Evolutionary conservation across 2,329 filamentous ascomycete genomes (phyloP).

Genomic region (Sporothrix protearum): DNA sequence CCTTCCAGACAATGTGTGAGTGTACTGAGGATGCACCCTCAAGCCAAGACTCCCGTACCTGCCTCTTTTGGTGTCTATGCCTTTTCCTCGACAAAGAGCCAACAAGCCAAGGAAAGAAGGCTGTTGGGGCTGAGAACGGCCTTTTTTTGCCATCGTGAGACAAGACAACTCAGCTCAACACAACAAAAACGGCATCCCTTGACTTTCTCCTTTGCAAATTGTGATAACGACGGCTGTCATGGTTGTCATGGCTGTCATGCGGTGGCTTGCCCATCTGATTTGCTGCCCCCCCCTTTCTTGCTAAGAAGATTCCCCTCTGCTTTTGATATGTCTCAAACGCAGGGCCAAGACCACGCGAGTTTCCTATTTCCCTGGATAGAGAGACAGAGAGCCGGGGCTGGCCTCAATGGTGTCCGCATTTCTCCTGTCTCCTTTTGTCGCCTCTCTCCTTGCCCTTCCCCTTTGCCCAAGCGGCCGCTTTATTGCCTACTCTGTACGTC

Average conservation of each 20-base stretch:
- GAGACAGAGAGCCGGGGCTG: neutral
- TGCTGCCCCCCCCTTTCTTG: neutral
- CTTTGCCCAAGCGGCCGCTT: neutral
- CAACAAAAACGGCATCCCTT: neutral
- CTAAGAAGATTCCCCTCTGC: neutral
- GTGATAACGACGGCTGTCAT: neutral
- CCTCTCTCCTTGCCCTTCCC: neutral
- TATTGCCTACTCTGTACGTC: too few relatives aligned
- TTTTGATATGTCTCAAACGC: conserved; percentile 1
- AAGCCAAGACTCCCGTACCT: neutral
- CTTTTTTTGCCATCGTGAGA: neutral
- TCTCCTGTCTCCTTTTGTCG: neutral
- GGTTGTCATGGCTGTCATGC: neutral
- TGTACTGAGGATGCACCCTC: too few relatives aligned
- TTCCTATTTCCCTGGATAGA: neutral
- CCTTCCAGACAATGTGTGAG: neutral
- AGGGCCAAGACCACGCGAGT: neutral
- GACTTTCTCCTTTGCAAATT: neutral
- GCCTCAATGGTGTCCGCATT: neutral
- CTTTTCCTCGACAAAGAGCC: neutral
- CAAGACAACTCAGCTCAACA: neutral
- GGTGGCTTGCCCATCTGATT: neutral
- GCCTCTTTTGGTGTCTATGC: neutral
- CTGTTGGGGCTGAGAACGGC: conserved; percentile 2
- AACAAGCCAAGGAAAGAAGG: neutral